phyloP scores from a whole-genome alignment of 1,284 basidiomycete genomes.

The Ceratobasidium sp. region DNA sequence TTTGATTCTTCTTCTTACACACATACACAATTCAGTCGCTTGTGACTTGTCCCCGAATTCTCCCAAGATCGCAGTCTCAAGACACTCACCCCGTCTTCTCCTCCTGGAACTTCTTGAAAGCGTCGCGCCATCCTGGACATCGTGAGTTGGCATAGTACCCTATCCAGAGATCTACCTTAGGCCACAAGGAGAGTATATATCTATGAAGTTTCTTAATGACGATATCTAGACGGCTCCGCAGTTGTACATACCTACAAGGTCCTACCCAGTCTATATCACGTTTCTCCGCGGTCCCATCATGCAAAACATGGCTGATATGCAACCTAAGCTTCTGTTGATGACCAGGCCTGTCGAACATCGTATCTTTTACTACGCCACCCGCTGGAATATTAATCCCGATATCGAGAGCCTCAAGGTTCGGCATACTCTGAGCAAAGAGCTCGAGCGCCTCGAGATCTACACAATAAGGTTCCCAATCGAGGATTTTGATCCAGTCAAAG shows the following conservation, averaged over 20 bases:
- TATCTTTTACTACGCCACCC: neutral
- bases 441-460: neutral
- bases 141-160: neutral
- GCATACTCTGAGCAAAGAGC: neutral
- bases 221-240: neutral
- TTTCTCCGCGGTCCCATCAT: neutral
- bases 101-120: neutral
- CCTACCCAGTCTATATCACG: neutral
- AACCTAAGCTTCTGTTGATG: neutral
- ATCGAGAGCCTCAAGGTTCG: neutral
- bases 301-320: neutral
- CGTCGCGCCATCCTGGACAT: neutral
- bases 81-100: neutral
- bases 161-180: neutral
- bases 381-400: neutral
- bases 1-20: too few species aligned
- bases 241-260: neutral
- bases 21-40: too few species aligned
- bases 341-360: neutral
- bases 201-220: neutral
- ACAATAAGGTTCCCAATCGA: neutral
- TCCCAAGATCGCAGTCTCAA: too few species aligned
- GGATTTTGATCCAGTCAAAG: neutral
- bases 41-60: too few species aligned
- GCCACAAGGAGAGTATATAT: conserved; percentile 1